Base-by-base conservation (phyloP, 1,284 basidiomycete genomes). In the Porodaedalea pini region DNA sequence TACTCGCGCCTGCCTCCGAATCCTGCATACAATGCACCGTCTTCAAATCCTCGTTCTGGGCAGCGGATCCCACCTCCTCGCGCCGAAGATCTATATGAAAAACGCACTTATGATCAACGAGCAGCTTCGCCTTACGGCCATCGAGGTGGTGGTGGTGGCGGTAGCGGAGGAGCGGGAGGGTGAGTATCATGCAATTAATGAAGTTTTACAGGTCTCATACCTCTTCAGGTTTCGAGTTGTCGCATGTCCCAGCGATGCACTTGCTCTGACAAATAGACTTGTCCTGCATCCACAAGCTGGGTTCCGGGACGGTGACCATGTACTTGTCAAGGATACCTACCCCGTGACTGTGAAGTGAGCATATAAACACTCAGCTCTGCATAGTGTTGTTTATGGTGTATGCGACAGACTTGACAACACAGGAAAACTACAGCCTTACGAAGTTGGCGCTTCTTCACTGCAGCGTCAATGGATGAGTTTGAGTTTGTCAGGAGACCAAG, bases 381-480 rank as follows among this genome's bases (percentile, higher is more conserved):
- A n/a, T n/a, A n/a, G n/a, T n/a, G n/a, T n/a, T n/a, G n/a, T n/a
- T n/a, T n/a, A n/a, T n/a, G n/a, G n/a, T n/a, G n/a, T n/a, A n/a
- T n/a, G n/a, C 21, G 21, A 17, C 62, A 93, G 90, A 54, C 86
- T 89, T 61, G 91, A 94, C 65, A 83, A 85, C 60, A 88, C 90
- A 1, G 81, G 83, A 1, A 83, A 81, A 59, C 68, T 94, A 0
- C 70, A 71, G 6, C 80, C 80, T 2, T 83, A 87, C 5, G 71
- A 75, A 10, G 78, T 94, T 27, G 92, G 86, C 15, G 81, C 83
- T 21, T 85, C 85, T 36, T 75, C 79, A n/a, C 67, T 80, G 51
- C 87, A 90, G 62, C 82, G 94, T 21, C 84, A 90, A 73, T 97
- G 92, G 92, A 86, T 95, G 37, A 86, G 86, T 4, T 78, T 94